Evolutionary conservation across 1,284 basidiomycete species (phyloP).

Genomic region (Phellopilus nigrolimitatus): DNA sequence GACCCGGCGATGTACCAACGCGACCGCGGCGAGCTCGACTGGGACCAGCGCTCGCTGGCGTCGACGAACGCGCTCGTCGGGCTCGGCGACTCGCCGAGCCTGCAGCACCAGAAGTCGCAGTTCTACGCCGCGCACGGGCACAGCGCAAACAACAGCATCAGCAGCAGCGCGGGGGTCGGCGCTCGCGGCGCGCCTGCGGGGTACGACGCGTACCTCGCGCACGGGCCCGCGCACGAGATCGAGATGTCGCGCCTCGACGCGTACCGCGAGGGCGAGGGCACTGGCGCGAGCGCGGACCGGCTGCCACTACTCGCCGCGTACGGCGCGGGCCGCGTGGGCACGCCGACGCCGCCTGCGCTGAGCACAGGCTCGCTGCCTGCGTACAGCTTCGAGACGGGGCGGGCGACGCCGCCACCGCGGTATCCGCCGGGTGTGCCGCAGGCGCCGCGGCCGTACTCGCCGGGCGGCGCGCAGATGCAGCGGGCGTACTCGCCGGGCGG

Average conservation of each 20-base stretch:
- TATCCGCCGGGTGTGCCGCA: constrained; percentile 21
- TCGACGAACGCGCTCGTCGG: constrained; percentile 53
- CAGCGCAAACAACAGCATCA: neutral
- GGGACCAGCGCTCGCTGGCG: constrained; percentile 69
- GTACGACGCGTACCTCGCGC: constrained; percentile 54
- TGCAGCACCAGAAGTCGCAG: constrained; percentile 39
- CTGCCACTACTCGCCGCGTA: constrained; percentile 45
- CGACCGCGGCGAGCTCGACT: constrained; percentile 75
- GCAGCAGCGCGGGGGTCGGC: too few relatives aligned
- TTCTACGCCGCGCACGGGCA: constrained; percentile 31
- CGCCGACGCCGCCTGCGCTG: constrained; percentile 4
- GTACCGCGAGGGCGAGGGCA: too few relatives aligned
- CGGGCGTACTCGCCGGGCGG: too few relatives aligned
- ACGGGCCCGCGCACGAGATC: constrained; percentile 41
- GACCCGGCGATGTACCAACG: constrained; percentile 69
- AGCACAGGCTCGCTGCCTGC: constrained; percentile 12
- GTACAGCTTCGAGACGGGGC: constrained; percentile 8
- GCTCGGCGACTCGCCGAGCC: constrained; percentile 36
- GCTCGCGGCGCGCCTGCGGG: constrained; percentile 30
- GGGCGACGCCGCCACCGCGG: neutral
- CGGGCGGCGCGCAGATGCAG: too few relatives aligned
- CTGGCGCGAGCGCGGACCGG: too few relatives aligned
- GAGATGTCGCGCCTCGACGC: constrained; percentile 52
- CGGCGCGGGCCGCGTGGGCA: neutral
- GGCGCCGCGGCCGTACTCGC: constrained; percentile 16